These are phyloP conservation scores for Talaromyces piceae DNA, from an alignment of 2,329 filamentous ascomycete genomes.

Conservation along the genomic window DNA sequence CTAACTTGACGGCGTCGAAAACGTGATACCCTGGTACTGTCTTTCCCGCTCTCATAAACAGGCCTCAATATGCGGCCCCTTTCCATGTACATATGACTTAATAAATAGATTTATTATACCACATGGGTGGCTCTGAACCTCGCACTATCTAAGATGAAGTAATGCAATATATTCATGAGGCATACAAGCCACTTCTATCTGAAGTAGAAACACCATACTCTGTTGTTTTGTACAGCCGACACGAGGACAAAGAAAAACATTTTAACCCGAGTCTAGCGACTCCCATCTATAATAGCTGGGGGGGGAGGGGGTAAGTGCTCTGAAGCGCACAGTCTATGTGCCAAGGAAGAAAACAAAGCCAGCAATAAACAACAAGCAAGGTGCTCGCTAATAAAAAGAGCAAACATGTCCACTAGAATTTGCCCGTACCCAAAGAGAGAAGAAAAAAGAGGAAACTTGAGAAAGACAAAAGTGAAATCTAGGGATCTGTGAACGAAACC, in stretches of 20 bases:
- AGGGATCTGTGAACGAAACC: not conserved
- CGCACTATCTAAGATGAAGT: not conserved
- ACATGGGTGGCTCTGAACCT: not conserved
- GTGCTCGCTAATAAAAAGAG: not conserved
- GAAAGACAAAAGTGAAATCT: not conserved
- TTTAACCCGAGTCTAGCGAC: not conserved
- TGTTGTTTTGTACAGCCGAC: conserved; percentile 1
- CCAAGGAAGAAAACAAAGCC: not conserved
- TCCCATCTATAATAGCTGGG: not conserved
- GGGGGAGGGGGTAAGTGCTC: not conserved
- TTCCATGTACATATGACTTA: not conserved
- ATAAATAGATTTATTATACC: too few relatives aligned
- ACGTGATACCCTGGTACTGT: conserved; percentile 7
- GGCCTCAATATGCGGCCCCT: not conserved
- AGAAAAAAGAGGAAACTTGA: too few relatives aligned
- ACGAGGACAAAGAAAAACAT: not conserved
- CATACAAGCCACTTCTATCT: not conserved
- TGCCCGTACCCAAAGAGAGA: not conserved
- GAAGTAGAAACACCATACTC: not conserved
- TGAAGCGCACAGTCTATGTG: not conserved
- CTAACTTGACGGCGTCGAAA: not conserved
- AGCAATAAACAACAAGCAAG: not conserved
- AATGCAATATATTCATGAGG: conserved; percentile 2
- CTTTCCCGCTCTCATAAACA: not conserved
- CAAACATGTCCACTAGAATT: not conserved